These are phyloP conservation scores for Triticum dicoccoides DNA, from an alignment of 176 grass and related monocot genomes.

Conservation along the genomic window DNA sequence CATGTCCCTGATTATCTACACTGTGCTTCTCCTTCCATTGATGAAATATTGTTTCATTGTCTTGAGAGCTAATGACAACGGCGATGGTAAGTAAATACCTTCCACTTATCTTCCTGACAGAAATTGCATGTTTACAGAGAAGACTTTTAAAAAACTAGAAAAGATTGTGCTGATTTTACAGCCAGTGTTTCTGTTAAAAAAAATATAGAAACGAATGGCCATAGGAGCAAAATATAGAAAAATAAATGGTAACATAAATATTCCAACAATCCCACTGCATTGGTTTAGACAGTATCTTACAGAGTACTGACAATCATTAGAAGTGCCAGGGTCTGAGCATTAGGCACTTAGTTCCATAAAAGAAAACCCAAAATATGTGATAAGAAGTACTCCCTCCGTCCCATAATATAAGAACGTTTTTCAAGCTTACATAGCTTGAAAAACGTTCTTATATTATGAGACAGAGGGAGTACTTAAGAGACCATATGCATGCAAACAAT, in stretches of 20 bases:
- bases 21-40: constrained; percentile 55
- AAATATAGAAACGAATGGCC: neutral
- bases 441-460: too few species aligned
- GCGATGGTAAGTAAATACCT: constrained; percentile 51
- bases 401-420: too few species aligned
- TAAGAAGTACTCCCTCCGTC: neutral
- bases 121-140: neutral
- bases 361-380: neutral
- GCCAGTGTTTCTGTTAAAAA: neutral
- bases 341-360: neutral
- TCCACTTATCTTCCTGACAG: constrained; percentile 9
- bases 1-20: constrained; percentile 64
- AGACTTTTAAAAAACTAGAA: neutral
- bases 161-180: neutral
- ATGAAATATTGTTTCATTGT: constrained; percentile 72
- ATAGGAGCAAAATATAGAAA: neutral
- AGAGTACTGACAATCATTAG: neutral
- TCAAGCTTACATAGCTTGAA: too few species aligned
- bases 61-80: constrained; percentile 63
- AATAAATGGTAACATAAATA: neutral
- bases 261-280: neutral
- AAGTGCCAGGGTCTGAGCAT: neutral
- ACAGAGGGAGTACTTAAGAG: neutral
- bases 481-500: neutral
- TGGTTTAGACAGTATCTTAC: neutral